Conservation (phyloP, 148 eudicot genomes). For the Gaultheria prostrata region DNA sequence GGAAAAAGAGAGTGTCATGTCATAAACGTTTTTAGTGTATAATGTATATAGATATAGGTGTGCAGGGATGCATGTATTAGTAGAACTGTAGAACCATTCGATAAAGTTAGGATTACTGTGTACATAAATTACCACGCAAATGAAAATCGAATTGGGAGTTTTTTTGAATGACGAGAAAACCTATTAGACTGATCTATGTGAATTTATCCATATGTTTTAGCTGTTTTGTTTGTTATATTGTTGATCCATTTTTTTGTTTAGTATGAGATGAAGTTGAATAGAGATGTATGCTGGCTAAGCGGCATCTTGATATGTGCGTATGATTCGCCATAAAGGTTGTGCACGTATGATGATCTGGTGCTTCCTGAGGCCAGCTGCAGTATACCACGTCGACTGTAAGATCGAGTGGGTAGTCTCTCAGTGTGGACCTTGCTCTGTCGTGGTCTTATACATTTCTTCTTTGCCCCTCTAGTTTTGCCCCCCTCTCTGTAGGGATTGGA, state of each 20-base stretch:
- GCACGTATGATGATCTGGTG: background rate
- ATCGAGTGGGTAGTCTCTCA: background rate
- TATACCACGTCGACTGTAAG: background rate
- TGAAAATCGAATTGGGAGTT: too few species aligned
- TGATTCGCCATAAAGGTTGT: background rate
- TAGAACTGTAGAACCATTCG: too few species aligned
- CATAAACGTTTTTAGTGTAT: too few species aligned
- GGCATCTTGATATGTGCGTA: background rate
- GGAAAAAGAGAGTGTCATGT: too few species aligned
- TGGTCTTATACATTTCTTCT: background rate
- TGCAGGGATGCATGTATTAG: background rate
- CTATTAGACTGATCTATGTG: too few species aligned
- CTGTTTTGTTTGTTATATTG: too few species aligned
- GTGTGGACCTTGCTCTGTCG: background rate
- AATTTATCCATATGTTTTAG: too few species aligned
- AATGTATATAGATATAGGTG: background rate
- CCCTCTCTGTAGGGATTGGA: background rate
- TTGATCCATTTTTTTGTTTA: too few species aligned
- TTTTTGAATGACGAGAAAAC: too few species aligned
- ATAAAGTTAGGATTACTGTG: too few species aligned
- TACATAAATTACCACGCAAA: too few species aligned
- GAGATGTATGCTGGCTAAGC: background rate
- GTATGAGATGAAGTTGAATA: background rate
- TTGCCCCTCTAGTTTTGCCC: background rate
- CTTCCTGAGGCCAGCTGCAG: constrained; percentile 7